Percentiles rank a stretch among this genome's conserved stretches.
These are phyloP conservation scores for Termitomyces sp. DNA, from an alignment of 768 basidiomycete species.

Conservation along the genomic window DNA sequence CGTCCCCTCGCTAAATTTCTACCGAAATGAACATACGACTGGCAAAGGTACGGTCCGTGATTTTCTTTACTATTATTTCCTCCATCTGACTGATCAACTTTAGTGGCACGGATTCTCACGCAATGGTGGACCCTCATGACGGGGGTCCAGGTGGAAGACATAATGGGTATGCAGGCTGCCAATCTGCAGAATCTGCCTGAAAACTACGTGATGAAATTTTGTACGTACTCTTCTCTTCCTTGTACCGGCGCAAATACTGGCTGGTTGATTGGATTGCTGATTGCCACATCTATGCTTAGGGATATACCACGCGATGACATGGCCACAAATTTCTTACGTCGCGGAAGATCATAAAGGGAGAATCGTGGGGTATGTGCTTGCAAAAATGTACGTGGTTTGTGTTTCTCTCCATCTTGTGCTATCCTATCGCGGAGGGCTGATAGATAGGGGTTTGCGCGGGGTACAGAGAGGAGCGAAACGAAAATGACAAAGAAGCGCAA, in stretches of 20 bases:
- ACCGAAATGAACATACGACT: constrained; percentile 43
- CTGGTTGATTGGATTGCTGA: background rate
- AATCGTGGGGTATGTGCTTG: constrained; percentile 93
- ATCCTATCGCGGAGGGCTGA: background rate
- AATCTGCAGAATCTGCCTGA: constrained; percentile 93
- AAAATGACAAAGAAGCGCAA: constrained; percentile 24
- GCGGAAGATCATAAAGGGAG: constrained; percentile 86
- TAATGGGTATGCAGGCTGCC: constrained; percentile 89
- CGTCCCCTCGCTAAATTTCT: no score
- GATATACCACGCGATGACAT: constrained; percentile 85
- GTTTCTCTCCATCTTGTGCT: background rate
- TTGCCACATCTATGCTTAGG: no score
- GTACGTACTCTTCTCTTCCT: constrained; percentile 30
- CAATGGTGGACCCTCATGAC: background rate
- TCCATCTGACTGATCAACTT: background rate
- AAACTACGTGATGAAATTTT: constrained; percentile 82
- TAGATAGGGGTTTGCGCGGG: constrained; percentile 19
- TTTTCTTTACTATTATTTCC: constrained; percentile 5
- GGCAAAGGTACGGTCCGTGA: constrained; percentile 31
- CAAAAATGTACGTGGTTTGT: constrained; percentile 80
- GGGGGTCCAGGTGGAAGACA: constrained; percentile 65
- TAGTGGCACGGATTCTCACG: background rate
- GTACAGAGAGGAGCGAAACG: constrained; percentile 47
- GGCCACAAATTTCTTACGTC: constrained; percentile 92
- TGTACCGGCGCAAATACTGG: background rate